These are phyloP conservation scores for Raffaelea deltoideospora DNA, from an alignment of 2,329 filamentous ascomycete species.

Conservation along the genomic window DNA sequence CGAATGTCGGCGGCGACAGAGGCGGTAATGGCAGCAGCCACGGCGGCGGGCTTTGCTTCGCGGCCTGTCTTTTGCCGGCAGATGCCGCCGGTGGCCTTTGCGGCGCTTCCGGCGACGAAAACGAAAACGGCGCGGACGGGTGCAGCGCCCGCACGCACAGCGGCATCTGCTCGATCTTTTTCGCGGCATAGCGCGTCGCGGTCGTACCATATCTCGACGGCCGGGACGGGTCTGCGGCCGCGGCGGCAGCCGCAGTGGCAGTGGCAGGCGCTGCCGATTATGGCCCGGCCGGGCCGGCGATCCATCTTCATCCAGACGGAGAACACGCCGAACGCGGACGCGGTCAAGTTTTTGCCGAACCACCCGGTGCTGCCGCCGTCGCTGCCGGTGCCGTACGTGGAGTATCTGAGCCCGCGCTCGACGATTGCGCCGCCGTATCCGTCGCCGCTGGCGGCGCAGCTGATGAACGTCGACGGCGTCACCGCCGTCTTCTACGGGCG, in stretches of 20 bases:
- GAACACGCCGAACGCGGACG: constrained; percentile 84
- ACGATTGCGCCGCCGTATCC: constrained; percentile 81
- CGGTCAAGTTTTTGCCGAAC: constrained; percentile 91
- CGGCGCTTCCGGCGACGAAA: constrained; percentile 2
- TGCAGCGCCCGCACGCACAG: not conserved
- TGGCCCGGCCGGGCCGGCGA: constrained; percentile 31
- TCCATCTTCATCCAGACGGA: constrained; percentile 98
- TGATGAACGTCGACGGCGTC: constrained; percentile 92
- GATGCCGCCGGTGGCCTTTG: constrained; percentile 4
- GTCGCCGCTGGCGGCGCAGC: constrained; percentile 75
- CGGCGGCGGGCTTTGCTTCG: constrained; percentile 3
- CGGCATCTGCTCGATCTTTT: not conserved
- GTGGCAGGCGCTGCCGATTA: constrained; percentile 5
- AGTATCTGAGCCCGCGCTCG: constrained; percentile 79
- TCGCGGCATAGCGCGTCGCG: not conserved
- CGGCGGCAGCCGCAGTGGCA: constrained; percentile 7
- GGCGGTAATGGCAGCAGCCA: constrained; percentile 5
- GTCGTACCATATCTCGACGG: constrained; percentile 8
- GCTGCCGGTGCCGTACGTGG: constrained; percentile 64
- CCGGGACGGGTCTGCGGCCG: constrained; percentile 14
- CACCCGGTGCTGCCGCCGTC: constrained; percentile 65
- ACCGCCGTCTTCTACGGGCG: constrained; percentile 84
- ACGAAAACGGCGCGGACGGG: not conserved
- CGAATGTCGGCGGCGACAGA: constrained; percentile 8
- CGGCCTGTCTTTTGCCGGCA: constrained; percentile 9